phyloP scores from a whole-genome alignment of 371 early-diverging fungal genomes.

The Smittium culicis region DNA sequence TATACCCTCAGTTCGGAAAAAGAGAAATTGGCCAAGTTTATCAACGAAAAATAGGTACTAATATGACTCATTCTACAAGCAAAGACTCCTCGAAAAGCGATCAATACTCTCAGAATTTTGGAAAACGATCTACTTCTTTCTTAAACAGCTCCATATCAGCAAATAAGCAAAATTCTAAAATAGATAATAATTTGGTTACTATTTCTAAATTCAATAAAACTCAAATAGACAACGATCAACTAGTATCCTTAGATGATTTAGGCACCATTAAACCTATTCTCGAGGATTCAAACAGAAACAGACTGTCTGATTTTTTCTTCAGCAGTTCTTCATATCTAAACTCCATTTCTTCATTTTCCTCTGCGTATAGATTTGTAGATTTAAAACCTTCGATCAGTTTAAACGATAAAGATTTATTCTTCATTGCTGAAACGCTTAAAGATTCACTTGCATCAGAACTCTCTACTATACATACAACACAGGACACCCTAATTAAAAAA shows the following conservation, averaged over 20 bases:
- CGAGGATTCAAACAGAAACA: not conserved
- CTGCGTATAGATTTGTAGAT: not conserved
- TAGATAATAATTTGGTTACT: not conserved
- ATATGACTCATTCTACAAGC: not conserved
- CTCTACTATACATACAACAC: not conserved
- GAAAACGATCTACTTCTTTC: not conserved
- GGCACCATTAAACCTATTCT: conserved; percentile 4
- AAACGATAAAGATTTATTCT: not conserved
- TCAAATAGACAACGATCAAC: not conserved
- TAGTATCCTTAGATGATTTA: not conserved
- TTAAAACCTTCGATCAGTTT: not conserved
- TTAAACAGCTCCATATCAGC: not conserved
- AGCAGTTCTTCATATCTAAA: not conserved
- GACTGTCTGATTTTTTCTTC: not conserved
- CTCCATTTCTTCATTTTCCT: not conserved
- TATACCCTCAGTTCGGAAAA: not conserved
- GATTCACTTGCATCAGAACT: not conserved
- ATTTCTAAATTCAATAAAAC: not conserved
- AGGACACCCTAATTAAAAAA: not conserved
- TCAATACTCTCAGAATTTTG: not conserved
- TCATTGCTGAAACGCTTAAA: not conserved
- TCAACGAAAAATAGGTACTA: not conserved
- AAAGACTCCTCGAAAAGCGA: not conserved
- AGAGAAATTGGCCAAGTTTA: conserved; percentile 2
- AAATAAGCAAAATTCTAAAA: not conserved